These are phyloP conservation scores for Fusarium burgessii DNA, from an alignment of 2,329 filamentous ascomycete genomes.

Conservation along the genomic window DNA sequence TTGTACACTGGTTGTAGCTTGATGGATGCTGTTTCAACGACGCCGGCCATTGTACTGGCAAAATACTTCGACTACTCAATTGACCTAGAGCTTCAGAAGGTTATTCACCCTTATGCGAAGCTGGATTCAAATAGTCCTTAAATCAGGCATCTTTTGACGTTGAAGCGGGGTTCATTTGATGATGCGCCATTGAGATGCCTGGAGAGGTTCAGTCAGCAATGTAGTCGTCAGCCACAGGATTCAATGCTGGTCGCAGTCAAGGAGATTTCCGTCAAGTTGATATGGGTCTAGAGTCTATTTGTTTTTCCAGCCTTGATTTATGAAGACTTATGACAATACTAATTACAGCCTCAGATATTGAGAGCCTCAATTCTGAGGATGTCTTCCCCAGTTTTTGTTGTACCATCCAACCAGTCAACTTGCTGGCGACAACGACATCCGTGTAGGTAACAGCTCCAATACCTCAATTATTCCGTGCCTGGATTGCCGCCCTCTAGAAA, in stretches of 20 bases:
- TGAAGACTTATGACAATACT: background rate
- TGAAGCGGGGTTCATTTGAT: slow-evolving; percentile 17
- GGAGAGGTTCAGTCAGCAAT: slow-evolving; percentile 10
- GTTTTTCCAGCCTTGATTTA: background rate
- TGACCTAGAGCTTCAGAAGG: background rate
- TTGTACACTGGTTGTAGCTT: slow-evolving; percentile 48
- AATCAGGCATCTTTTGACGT: slow-evolving; percentile 23
- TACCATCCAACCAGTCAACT: background rate
- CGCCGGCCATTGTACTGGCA: slow-evolving; percentile 47
- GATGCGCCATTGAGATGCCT: slow-evolving; percentile 21
- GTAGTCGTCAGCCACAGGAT: slow-evolving; percentile 3
- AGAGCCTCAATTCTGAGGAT: background rate
- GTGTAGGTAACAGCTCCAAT: background rate
- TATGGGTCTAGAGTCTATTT: too few relatives aligned
- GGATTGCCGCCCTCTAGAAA: slow-evolving; percentile 32
- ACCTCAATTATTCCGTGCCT: slow-evolving; percentile 5
- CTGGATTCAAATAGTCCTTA: background rate
- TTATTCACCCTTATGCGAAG: background rate
- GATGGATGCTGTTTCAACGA: slow-evolving; percentile 57
- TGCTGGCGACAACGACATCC: background rate
- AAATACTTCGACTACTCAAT: background rate
- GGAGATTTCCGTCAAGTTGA: background rate
- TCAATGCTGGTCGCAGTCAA: background rate
- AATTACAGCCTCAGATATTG: background rate
- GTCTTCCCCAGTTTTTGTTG: background rate